Evolutionary conservation across 305 asterid species (phyloP), one percentile per base, ranked within the genome.

Genomic region (Withania somnifera): DNA sequence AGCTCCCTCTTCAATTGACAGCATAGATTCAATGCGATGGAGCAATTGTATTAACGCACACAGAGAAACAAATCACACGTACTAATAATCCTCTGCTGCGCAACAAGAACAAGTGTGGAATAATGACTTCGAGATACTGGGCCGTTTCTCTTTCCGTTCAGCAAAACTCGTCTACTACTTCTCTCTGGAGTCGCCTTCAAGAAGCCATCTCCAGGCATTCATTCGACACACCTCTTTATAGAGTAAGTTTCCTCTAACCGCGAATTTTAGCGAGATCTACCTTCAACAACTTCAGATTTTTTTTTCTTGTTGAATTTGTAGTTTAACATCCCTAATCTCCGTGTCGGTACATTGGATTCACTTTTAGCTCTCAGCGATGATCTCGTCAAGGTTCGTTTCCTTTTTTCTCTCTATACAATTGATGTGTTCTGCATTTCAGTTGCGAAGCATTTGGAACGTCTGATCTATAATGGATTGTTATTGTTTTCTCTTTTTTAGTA

Each of bases 41-140:
- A n/a, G n/a, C n/a, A n/a, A n/a, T n/a, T n/a, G n/a, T n/a, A n/a
- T n/a, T n/a, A n/a, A n/a, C n/a, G n/a, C n/a, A n/a, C n/a, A n/a
- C n/a, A n/a, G n/a, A n/a, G n/a, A n/a, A n/a, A n/a, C n/a, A n/a
- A n/a, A n/a, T n/a, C n/a, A n/a, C n/a, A n/a, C n/a, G n/a, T n/a
- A n/a, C n/a, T n/a, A n/a, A n/a, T n/a, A n/a, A 36, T 36, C 40
- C 6, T 36, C 6, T 7, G 7, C 40, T 36, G 40, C 6, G 15
- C 32, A 73, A 14, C 10, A 50, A 9, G 36, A 68, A 1, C 53
- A 68, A 68, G 11, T 6, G 79, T 15, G 24, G 47, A 50, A 75
- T n/a, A 84, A 95, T 95, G 99, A 91, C 99, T 86, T 92, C 95
- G 54, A 91, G 99, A 66, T 94, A 95, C 82, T 95, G 99, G 99